Evolutionary conservation across 2,329 filamentous ascomycete genomes (phyloP), one percentile per base, ranked within the genome.

Genomic region (Didymella keratinophila): DNA sequence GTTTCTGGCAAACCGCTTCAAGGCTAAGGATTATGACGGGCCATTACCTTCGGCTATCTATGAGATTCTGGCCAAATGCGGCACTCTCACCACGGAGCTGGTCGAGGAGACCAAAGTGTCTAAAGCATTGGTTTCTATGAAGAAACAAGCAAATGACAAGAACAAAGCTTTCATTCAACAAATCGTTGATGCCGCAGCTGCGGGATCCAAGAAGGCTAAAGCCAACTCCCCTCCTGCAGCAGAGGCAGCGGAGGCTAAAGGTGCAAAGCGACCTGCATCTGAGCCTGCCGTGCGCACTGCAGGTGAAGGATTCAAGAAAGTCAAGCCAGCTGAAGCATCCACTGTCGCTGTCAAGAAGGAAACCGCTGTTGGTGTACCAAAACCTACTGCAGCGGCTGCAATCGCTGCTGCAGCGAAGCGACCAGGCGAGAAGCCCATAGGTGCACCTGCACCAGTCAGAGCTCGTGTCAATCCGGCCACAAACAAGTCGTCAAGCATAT

Each of bases 91-190:
- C 47, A 85, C 83, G 63, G 86, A 84, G 59, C 81, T 82, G 43
- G 73, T 87, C 41, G 84, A 87, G 63, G 87, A 84, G 60, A 84
- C 87, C 39, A 90, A 90, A 68, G 84, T 92, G 55, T 83, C 86
- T 56, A 86, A 84, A 53, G 84, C 90, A 16, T 82, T 87, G 39
- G 86, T 86, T 60, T 83, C 85, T 9, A 86, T 89, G 69, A 83
- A 82, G 59, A 88, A 86, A 68, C 87, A 86, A 67, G 88, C 86
- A 25, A 87, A 90, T 67, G 82, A 84, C 0, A 85, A 88, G 51
- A 84, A 86, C 46, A 88, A 88, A 66, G 82, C 82, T 4, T 78
- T 88, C 45, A 85, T 89, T 4, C 81, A 83, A 34, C 82, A 83
- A 58, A 87, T 89, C 45, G 76, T 83, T 71, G 70, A 80, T 61